phyloP scores from a whole-genome alignment of 2,329 filamentous ascomycete genomes.

The Cytospora leucostoma region DNA sequence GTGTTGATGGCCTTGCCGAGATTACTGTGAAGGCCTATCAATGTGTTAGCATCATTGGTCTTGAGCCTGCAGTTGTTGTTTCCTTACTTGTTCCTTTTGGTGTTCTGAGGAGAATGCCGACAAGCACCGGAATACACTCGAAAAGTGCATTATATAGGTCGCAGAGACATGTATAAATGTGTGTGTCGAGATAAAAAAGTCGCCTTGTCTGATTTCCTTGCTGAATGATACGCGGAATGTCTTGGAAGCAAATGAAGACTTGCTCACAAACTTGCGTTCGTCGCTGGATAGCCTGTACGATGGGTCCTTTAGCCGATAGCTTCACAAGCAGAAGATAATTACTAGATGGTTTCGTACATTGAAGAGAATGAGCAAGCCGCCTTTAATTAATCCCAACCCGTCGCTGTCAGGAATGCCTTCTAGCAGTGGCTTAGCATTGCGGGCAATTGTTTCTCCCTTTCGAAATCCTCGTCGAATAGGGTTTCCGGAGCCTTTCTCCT shows the following conservation, averaged over 20 bases:
- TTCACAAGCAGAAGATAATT: no score
- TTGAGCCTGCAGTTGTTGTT: not conserved
- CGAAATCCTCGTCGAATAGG: conserved; percentile 5
- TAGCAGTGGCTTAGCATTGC: not conserved
- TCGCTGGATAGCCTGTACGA: not conserved
- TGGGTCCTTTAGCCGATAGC: no score
- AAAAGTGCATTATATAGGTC: not conserved
- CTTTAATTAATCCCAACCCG: conserved; percentile 4
- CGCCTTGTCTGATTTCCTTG: not conserved
- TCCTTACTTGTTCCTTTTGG: not conserved
- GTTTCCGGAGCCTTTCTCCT: not conserved
- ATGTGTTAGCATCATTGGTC: not conserved
- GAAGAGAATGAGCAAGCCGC: conserved; percentile 2
- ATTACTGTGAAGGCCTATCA: not conserved
- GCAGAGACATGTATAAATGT: not conserved
- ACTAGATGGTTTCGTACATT: no score
- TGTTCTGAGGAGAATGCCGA: not conserved
- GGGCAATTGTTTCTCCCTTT: not conserved
- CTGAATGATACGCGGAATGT: not conserved
- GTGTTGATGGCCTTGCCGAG: not conserved
- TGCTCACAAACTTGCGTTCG: conserved; percentile 4
- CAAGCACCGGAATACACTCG: not conserved
- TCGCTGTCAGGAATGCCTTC: conserved; percentile 12
- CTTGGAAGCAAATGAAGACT: not conserved
- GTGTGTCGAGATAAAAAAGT: not conserved